Evolutionary conservation across 2,329 filamentous ascomycete genomes (phyloP), one percentile per base, ranked within the genome.

Genomic region (Xylaria sp.): DNA sequence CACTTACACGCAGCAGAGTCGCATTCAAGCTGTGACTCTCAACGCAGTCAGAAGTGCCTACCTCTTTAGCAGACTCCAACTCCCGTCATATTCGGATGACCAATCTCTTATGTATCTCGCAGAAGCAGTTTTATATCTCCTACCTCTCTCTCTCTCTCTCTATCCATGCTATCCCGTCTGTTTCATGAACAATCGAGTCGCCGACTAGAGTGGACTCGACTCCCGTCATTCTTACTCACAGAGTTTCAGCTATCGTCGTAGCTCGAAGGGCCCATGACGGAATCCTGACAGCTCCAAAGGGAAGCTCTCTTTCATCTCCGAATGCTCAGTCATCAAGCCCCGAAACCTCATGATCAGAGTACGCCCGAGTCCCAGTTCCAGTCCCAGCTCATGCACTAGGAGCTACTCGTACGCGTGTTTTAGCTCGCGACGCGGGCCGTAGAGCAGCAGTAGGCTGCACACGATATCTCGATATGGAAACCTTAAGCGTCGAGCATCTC

Each of bases 391-490:
- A 30, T 30, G 23, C 23, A 30, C 23, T 30, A 30, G 23, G 23
- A 30, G 23, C 23, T 44, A 44, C 39, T 44, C 39, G 39, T 44
- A n/a, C n/a, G 39, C 39, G n/a, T n/a, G n/a, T 44, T 44, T 44
- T 44, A 44, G 39, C 39, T 47, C 44, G 16, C 13, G 7, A 18
- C 16, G 16, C 47, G 47, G 47, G 47, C 47, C 47, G 47, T 49
- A 19, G 16, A 16, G 42, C 42, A 13, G 42, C 46, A 48, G 46
- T 50, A 30, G 44, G n/a, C n/a, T 23, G 1, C 19, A 50, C 49
- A 51, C 30, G 49, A 51, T 34, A 51, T 51, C 49, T 51, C 49
- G 49, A 51, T 51, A 51, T 51, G 7, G 19, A 50, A 50, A 50
- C 48, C 19, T 50, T 50, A 50, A 50, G 3, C 11, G 48, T 18